These are phyloP conservation scores for Phytopythium litorale DNA, from an alignment of 352 stramenopile genomes.

Conservation along the genomic window DNA sequence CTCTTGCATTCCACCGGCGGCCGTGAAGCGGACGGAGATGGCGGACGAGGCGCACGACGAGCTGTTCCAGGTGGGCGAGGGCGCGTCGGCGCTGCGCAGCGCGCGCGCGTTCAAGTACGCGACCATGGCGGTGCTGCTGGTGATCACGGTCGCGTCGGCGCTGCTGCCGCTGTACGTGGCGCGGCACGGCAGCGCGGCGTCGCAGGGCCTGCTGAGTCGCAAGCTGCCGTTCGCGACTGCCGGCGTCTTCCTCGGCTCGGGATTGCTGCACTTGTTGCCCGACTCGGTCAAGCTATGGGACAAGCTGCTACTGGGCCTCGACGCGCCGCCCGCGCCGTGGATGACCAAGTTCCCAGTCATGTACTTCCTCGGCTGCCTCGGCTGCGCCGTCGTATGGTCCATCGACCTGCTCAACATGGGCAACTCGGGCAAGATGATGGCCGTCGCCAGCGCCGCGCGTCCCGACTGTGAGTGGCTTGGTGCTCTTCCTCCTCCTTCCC, in stretches of 20 bases:
- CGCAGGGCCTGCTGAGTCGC: constrained; percentile 34
- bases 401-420: constrained; percentile 62
- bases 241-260: constrained; percentile 59
- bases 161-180: constrained; percentile 54
- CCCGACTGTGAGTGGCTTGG: constrained; percentile 38
- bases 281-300: constrained; percentile 57
- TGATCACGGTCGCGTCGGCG: constrained; percentile 53
- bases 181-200: constrained; percentile 30
- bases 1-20: neutral
- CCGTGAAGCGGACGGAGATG: neutral
- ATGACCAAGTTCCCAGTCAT: constrained; percentile 46
- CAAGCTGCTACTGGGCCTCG: constrained; percentile 30
- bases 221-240: constrained; percentile 65
- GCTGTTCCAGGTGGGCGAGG: constrained; percentile 1
- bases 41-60: neutral
- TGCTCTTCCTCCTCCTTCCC: neutral
- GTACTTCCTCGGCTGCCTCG: constrained; percentile 49
- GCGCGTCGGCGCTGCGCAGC: constrained; percentile 2
- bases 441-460: constrained; percentile 46
- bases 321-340: constrained; percentile 20
- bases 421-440: constrained; percentile 66
- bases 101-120: constrained; percentile 49
- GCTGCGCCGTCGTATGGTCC: constrained; percentile 55
- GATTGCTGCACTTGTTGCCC: constrained; percentile 52
- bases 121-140: constrained; percentile 40